Evolutionary conservation across 139 green algal species (phyloP), one percentile per base, ranked within the genome.

Genomic region (Coccomyxa sp.): DNA sequence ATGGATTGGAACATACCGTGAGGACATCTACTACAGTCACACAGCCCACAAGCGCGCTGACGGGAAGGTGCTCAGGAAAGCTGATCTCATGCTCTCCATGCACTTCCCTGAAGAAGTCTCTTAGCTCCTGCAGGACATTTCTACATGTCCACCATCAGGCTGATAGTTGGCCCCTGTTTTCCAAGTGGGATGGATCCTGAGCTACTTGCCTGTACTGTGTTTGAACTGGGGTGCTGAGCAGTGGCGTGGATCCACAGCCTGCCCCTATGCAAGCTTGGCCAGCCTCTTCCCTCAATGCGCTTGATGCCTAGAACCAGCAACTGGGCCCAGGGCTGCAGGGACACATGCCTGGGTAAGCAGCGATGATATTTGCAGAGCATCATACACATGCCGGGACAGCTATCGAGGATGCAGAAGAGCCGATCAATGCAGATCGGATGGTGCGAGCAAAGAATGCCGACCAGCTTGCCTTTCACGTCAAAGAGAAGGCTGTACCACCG

Each of bases 251-350:
- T 89, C 88, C 86, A 90, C 29, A 89, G 55, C n/a, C 79, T 55
- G 4, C 86, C 88, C 8, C 84, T 70, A 40, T 88, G 80, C 0
- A 82, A 39, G 7, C 77, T 86, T 35, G 80, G 73, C 88, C 86
- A 92, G 24, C 58, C 58, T n/a, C 88, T 82, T 0, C 84, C 86
- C 55, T 91, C 86, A 12, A 92, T 90, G 27, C 88, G 79, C 74
- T 92, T 92, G 18, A 92, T 83, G 41, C 88, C 88, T 36, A 86
- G 82, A 0, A 91, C 86, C 33, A 92, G 77, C 31, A 91, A 79
- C 29, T 75, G 83, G 0, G 86, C 86, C 86, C 86, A 91, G 0
- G 86, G 86, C 73, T 91, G 86, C 50, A 64, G 22, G 2, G 2
- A 64, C 22, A 31, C 3, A 64, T 64, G 18, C 1, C 50, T n/a